Base-by-base conservation (phyloP, 495 filamentous ascomycete species). In the Podospora didyma region DNA sequence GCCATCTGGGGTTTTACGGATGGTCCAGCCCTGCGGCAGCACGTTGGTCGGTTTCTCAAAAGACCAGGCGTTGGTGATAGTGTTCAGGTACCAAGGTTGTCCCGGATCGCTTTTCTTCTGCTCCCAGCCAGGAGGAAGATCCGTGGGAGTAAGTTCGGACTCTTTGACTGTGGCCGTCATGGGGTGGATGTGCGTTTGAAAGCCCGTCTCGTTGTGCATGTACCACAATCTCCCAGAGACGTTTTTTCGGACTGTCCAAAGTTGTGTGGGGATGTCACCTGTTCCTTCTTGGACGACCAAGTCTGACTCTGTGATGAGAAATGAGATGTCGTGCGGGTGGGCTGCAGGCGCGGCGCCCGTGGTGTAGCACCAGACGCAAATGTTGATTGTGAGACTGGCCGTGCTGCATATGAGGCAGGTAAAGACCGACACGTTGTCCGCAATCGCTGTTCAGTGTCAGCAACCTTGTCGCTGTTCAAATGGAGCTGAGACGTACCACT, bases 321-420 rank as follows among this genome's bases (percentile, higher is more conserved):
- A 56, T 2, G 54, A 56, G 31, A 26, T 42, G 31, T 56, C 54
- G 34, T 56, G 54, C 2, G 21, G 6, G 28, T 56, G 54, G 14
- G 28, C 11, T 0, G 54, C 7, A 20, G 46, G 46, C 2, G 54
- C 54, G 31, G 45, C 42, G 44, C 54, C 46, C 11, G 54, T 56
- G 17, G 54, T 56, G 42, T 56, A 56, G 54, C 54, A 56, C 54
- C 46, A 56, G 2, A 50, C 54, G 45, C 54, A 56, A 34, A 56
- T 20, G 45, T 42, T n/a, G 7, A 46, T 50, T 2, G 11, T 26
- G 14, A 26, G 14, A 9, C 19, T 31, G 10, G 46, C 46, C n/a
- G 54, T 56, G 31, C 46, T 50, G 20, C 54, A 56, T 12, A 56
- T 22, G 34, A 56, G 54, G 46, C 54, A 56, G 17, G 28, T 50